Evolutionary conservation across 345 rosid species (phyloP), one percentile per base, ranked within the genome.

Genomic region (Raphanus raphanistrum): DNA sequence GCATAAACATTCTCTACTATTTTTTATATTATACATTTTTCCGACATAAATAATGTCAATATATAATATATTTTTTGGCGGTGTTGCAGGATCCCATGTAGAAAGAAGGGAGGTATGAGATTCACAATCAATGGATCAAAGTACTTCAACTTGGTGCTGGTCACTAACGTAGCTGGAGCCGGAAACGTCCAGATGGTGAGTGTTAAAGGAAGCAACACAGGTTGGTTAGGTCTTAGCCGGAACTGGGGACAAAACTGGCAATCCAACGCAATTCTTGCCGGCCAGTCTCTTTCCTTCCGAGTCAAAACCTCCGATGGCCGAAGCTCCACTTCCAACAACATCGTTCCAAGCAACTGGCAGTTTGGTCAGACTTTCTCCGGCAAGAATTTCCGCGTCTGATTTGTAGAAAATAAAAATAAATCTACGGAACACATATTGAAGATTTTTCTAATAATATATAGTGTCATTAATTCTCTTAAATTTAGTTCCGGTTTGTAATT

Each of bases 161-260:
- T 88, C 71, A 66, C 92, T 67, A 88, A 88, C 82, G 92, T 88
- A 17, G 92, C 88, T 2, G 92, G 92, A 25, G 90, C 92, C 2
- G 92, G 92, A 5, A 85, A 88, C 55, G 69, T 86, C 35, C 74
- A 70, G 71, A 77, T 36, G 74, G 88, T 69, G 16, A 81, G 88
- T 79, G 87, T 88, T 13, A 88, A 84, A 74, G 92, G 92, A 6
- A 36, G 84, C 16, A 81, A 73, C 69, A 86, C 90, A 0, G 80
- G 76, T 0, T 88, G 90, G 92, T 75, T 86, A 82, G 75, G 62
- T 60, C 79, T 88, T 63, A 86, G 88, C 72, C 80, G 89, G 2
- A 88, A 88, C 76, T 88, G 92, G 92, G 92, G 92, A 50, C 91
- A 88, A 33, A 88, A 88, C 72, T 88, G 91, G 91, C 91, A 88